Evolutionary conservation across 441 rosid species (phyloP).

Genomic region (Euphorbia neoarborescens): DNA sequence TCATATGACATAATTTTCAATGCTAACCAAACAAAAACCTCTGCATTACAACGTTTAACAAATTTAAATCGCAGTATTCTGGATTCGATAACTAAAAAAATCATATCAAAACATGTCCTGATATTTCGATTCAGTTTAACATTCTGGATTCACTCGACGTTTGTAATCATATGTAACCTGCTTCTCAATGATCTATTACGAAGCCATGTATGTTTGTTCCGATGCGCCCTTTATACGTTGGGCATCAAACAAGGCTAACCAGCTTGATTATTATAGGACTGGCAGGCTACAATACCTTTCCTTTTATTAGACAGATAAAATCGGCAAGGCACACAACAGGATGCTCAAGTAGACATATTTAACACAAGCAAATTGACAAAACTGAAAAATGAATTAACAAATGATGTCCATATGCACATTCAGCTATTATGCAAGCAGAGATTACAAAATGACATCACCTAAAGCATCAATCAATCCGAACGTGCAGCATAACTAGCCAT

Average conservation of each 20-base stretch:
- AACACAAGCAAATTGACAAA: conserved; percentile 16
- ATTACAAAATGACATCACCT: conserved; percentile 10
- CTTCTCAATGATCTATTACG: no score
- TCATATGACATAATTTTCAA: no score
- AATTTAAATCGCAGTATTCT: no score
- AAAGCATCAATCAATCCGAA: conserved; percentile 14
- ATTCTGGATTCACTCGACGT: no score
- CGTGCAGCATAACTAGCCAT: conserved; percentile 18
- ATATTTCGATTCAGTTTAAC: no score
- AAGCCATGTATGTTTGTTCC: no score
- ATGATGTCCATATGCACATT: conserved; percentile 26
- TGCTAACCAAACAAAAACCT: no score
- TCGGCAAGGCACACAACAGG: not conserved
- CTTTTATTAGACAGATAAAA: not conserved
- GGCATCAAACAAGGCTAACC: not conserved
- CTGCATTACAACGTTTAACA: no score
- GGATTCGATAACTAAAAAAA: no score
- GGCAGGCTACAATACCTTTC: not conserved
- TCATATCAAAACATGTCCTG: no score
- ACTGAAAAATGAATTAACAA: conserved; percentile 35
- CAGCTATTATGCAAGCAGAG: conserved; percentile 25
- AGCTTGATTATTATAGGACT: not conserved
- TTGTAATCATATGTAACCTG: no score
- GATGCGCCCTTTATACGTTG: no score
- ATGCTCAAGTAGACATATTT: not conserved